Evolutionary conservation across 129 eudicot genomes (phyloP), one percentile per base, ranked within the genome.

Genomic region (Deinandra increscens): DNA sequence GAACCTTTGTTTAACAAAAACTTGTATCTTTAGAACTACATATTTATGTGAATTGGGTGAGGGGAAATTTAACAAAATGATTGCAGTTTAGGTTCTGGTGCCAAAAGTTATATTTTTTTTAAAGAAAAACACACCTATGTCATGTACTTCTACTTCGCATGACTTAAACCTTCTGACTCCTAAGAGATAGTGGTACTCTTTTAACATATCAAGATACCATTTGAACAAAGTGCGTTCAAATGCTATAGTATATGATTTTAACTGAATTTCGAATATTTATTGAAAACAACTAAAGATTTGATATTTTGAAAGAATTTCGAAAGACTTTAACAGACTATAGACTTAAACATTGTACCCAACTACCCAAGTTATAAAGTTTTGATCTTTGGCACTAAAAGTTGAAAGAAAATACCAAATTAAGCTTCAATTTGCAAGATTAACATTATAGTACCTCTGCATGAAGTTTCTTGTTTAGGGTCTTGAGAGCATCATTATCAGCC

Each of bases 401-500:
- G 20, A 43, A 41, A 26, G 38, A 42, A 67, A 33, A 9, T 33
- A 22, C 17, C 33, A 68, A 67, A 45, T 67, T 14, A 42, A 66
- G 34, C 9, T 19, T 22, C 37, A 41, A 38, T 23, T 6, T 65
- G 53, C 69, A 44, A 75, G 42, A 31, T 8, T 9, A 45, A 10
- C 67, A 23, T 68, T 26, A 9, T 77, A n/a, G n/a, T n/a, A 91
- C 97, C 97, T 91, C 88, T 60, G 90, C 84, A 76, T 91, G 92
- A 76, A 88, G 96, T 69, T 91, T 84, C 84, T 86, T 88, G 88
- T 91, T 91, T 29, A 80, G 87, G 46, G 85, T 54, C 81, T 82
- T 84, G 49, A 91, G 90, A 29, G 90, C 83, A 78, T 88, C 93
- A 79, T 91, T 88, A 68, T 91, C 96, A 37, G 97, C 90, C 73